These are phyloP conservation scores for Wilcoxina mikolae DNA, from an alignment of 495 filamentous ascomycete species.

Conservation along the genomic window DNA sequence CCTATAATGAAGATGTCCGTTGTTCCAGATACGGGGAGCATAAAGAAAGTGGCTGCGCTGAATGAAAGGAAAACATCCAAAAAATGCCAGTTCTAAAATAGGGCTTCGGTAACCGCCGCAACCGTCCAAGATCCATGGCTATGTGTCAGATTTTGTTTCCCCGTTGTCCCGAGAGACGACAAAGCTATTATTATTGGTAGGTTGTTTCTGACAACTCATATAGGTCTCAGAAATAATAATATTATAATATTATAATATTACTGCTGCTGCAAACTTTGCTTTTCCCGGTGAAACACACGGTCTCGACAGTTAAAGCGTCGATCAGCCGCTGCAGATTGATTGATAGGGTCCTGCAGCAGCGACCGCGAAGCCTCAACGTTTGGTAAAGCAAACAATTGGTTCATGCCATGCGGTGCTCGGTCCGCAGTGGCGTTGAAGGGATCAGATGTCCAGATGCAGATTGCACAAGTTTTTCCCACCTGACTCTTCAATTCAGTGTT, in stretches of 20 bases:
- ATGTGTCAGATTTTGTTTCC: not conserved
- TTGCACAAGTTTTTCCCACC: not conserved
- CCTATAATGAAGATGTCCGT: not conserved
- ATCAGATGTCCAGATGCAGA: not conserved
- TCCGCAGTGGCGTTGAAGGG: not conserved
- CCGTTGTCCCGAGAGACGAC: not conserved
- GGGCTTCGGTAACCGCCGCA: not conserved
- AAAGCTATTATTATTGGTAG: not conserved
- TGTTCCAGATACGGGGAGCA: not conserved
- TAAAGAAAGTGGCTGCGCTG: not conserved
- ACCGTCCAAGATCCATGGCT: not conserved
- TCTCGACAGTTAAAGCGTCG: constrained; percentile 1
- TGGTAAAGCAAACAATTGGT: constrained; percentile 1
- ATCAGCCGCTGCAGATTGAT: constrained; percentile 6
- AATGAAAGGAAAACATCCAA: not conserved
- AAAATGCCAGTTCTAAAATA: not conserved
- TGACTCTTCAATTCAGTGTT: not conserved
- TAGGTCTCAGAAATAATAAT: constrained; percentile 3
- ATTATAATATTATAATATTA: not conserved
- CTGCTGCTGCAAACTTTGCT: not conserved
- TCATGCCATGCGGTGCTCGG: not conserved
- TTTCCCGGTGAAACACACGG: constrained; percentile 1
- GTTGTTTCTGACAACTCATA: constrained; percentile 4
- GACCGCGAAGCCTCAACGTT: not conserved
- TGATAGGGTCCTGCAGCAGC: not conserved